Conservation (phyloP, 306 rosid species). For the Prunus persica region DNA sequence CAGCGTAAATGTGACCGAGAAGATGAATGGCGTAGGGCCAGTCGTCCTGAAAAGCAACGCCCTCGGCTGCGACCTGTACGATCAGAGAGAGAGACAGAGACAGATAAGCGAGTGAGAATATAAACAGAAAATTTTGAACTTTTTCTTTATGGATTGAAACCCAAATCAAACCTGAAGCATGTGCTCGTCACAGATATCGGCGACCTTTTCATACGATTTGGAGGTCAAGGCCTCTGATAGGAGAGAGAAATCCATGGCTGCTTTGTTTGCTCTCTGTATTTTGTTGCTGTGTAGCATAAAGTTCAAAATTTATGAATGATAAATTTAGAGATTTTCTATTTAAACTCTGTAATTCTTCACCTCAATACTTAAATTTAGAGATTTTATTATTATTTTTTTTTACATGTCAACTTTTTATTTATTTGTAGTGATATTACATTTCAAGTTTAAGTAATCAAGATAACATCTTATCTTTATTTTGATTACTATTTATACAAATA, state of each 20-base stretch:
- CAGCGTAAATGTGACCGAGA: conserved; percentile 58
- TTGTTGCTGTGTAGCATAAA: background rate
- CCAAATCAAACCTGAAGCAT: conserved; percentile 57
- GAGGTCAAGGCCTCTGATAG: conserved; percentile 51
- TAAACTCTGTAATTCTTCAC: too few species aligned
- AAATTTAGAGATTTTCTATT: too few species aligned
- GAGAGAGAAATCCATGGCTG: conserved; percentile 55
- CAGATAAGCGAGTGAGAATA: background rate
- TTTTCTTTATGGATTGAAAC: background rate
- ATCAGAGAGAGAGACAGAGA: background rate
- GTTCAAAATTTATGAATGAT: too few species aligned
- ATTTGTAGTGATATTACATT: too few species aligned
- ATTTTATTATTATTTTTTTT: too few species aligned
- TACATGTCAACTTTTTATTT: too few species aligned
- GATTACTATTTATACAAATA: too few species aligned
- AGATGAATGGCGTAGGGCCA: conserved; percentile 88
- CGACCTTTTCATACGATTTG: conserved; percentile 54
- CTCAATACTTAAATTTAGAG: too few species aligned
- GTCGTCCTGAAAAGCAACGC: conserved; percentile 60
- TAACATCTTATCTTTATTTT: too few species aligned
- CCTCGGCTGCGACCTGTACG: conserved; percentile 74
- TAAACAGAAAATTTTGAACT: background rate
- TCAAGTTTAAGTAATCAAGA: too few species aligned
- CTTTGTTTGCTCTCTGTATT: background rate
- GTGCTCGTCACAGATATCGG: conserved; percentile 62